phyloP scores from a whole-genome alignment of 768 basidiomycete species.

The Mycena crocata region DNA sequence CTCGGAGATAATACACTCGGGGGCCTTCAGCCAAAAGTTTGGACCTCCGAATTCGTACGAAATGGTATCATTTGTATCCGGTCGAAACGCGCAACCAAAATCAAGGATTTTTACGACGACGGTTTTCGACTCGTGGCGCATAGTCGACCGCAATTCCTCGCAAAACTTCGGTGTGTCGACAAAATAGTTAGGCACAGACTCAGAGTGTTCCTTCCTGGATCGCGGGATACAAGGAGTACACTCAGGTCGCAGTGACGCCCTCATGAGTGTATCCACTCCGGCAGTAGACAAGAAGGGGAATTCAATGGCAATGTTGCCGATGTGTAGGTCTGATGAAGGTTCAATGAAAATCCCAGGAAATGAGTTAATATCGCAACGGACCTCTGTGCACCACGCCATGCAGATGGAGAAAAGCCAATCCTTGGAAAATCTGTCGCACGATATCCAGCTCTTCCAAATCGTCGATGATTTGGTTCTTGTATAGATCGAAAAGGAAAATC shows the following conservation, averaged over 20 bases:
- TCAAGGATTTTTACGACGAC: constrained; percentile 3
- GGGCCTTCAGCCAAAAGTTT: background rate
- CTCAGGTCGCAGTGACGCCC: background rate
- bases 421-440: background rate
- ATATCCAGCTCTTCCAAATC: background rate
- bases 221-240: background rate
- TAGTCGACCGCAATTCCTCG: background rate
- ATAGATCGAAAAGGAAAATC: background rate
- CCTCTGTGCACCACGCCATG: background rate
- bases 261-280: background rate
- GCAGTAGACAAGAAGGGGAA: background rate
- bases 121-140: background rate
- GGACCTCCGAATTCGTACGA: background rate
- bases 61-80: background rate
- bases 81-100: constrained; percentile 4
- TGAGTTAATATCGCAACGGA: background rate
- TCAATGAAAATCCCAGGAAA: background rate
- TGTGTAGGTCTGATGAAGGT: background rate
- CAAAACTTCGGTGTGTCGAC: background rate
- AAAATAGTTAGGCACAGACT: background rate
- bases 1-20: constrained; percentile 1
- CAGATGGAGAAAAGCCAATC: background rate
- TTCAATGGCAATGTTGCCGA: constrained; percentile 4
- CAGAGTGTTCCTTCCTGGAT: background rate
- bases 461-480: background rate